Percentiles rank a stretch among this genome's conserved stretches.
phyloP scores from a whole-genome alignment of 1,139 yeast genomes.

The Taphrina wiesneri region DNA sequence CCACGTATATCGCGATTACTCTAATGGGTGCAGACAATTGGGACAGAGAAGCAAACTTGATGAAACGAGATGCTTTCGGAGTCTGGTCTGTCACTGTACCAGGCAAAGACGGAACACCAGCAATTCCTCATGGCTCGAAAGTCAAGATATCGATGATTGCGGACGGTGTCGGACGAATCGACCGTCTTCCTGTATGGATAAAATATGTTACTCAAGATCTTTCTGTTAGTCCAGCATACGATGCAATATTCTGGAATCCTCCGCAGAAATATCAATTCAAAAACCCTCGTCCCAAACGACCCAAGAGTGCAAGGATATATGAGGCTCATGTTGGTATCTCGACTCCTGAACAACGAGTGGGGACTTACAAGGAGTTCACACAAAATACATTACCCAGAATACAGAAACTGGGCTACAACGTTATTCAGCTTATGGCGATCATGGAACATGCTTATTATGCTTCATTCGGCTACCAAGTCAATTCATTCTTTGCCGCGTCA shows the following conservation, averaged over 20 bases:
- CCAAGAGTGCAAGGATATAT: conserved; percentile 68
- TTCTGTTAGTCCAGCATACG: conserved; percentile 60
- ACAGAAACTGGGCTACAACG: conserved; percentile 80
- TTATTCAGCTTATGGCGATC: conserved; percentile 93
- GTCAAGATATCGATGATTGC: conserved; percentile 63
- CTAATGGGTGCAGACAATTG: conserved; percentile 54
- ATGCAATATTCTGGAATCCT: conserved; percentile 94
- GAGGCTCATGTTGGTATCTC: conserved; percentile 97
- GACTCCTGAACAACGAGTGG: conserved; percentile 81
- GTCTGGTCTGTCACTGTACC: conserved; percentile 64
- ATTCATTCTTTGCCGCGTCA: conserved; percentile 84
- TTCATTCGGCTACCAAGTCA: conserved; percentile 92
- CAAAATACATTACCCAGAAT: conserved; percentile 78
- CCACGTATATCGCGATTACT: neutral
- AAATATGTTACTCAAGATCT: conserved; percentile 71
- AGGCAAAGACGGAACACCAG: conserved; percentile 55
- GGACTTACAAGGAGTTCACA: conserved; percentile 83
- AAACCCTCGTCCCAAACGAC: conserved; percentile 59
- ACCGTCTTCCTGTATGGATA: conserved; percentile 88
- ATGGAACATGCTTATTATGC: conserved; percentile 99
- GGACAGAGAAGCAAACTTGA: conserved; percentile 61
- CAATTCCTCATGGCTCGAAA: conserved; percentile 77
- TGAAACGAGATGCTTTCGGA: conserved; percentile 65
- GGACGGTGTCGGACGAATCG: conserved; percentile 69
- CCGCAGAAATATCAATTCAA: conserved; percentile 59